phyloP scores from a whole-genome alignment of 1,284 basidiomycete species.

The Cutaneotrichosporon dermatis region DNA sequence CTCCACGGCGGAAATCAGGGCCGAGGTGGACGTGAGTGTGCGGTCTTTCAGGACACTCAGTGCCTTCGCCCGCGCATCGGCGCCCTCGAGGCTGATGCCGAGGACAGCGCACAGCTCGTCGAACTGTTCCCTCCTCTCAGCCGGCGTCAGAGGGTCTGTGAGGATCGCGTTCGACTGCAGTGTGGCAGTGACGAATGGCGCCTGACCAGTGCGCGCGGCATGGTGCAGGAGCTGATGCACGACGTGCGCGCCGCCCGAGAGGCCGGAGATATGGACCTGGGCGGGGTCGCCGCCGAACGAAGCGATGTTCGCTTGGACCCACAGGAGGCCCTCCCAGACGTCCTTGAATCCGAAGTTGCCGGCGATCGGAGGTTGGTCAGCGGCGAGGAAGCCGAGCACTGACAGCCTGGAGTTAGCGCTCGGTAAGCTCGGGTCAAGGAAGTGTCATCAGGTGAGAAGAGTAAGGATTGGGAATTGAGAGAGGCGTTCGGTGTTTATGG shows the following conservation, averaged over 20 bases:
- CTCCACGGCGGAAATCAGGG: constrained; percentile 59
- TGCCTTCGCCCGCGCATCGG: too few species aligned
- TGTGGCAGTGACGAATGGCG: constrained; percentile 61
- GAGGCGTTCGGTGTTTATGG: too few species aligned
- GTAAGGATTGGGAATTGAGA: too few species aligned
- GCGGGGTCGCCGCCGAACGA: constrained; percentile 54
- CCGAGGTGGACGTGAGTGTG: constrained; percentile 51
- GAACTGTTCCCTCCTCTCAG: constrained; percentile 61
- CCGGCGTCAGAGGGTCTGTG: constrained; percentile 50
- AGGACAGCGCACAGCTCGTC: constrained; percentile 58
- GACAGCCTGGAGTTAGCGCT: constrained; percentile 50
- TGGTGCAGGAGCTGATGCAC: constrained; percentile 69
- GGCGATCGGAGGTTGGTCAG: constrained; percentile 55
- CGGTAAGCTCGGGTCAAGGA: too few species aligned
- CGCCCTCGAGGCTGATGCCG: neutral
- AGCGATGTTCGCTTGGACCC: constrained; percentile 59
- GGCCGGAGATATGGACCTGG: constrained; percentile 62
- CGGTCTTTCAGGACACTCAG: constrained; percentile 56
- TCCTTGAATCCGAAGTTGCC: constrained; percentile 77
- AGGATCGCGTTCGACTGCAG: constrained; percentile 70
- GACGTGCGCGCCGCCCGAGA: constrained; percentile 70
- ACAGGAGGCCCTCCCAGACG: constrained; percentile 61
- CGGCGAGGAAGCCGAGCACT: constrained; percentile 67
- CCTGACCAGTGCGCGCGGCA: constrained; percentile 56
- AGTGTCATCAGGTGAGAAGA: neutral